Percentiles rank a stretch among this genome's conserved stretches.
Conservation (phyloP, 345 rosid genomes). For the Crucihimalaya himalaica region DNA sequence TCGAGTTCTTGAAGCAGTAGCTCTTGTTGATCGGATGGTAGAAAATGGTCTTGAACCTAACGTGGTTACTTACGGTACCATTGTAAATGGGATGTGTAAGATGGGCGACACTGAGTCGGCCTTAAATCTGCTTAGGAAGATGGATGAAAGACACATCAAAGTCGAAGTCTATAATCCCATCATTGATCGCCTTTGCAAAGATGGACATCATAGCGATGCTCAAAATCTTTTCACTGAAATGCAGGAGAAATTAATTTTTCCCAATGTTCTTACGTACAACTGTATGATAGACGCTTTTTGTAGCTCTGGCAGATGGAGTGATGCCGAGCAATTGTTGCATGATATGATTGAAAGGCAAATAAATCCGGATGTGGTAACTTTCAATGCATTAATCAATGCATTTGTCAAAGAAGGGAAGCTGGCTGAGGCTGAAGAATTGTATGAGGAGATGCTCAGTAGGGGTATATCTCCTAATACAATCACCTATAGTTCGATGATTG, state of each 20-base stretch:
- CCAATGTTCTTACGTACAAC: neutral
- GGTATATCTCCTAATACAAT: neutral
- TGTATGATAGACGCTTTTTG: neutral
- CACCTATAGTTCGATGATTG: neutral
- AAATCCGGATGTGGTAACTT: constrained; percentile 18
- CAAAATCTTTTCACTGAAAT: neutral
- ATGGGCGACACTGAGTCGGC: neutral
- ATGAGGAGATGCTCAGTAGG: neutral
- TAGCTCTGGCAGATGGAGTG: neutral
- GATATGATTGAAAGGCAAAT: constrained; percentile 23
- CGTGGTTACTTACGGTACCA: neutral
- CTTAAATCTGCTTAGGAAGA: constrained; percentile 23
- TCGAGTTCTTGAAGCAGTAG: neutral
- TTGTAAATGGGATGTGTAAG: constrained; percentile 20
- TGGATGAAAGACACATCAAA: neutral
- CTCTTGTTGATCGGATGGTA: neutral
- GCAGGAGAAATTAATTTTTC: neutral
- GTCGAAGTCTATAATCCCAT: neutral
- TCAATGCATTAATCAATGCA: neutral
- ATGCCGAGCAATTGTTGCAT: neutral
- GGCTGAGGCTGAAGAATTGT: neutral
- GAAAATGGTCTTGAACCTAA: neutral
- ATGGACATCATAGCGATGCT: neutral
- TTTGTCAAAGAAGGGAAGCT: neutral
- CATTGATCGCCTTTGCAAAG: constrained; percentile 15